Evolutionary conservation across 805 yeast species (phyloP), one percentile per base, ranked within the genome.

Genomic region (Hanseniaspora meyeri): DNA sequence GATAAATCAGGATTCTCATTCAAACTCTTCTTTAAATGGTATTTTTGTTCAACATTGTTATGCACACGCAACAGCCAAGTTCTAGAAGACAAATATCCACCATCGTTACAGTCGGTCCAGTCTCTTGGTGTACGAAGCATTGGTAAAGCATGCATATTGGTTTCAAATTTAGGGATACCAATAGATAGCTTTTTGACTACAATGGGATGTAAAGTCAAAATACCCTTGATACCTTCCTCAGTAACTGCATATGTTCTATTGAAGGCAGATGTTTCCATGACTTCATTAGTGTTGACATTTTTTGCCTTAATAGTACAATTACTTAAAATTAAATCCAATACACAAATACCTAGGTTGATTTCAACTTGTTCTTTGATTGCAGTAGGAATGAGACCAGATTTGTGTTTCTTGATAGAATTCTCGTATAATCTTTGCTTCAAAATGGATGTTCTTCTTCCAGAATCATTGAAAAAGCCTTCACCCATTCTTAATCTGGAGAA

Each of bases 71-170:
- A 79, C 42, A 93, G 71, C 4, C 76, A 70, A 17, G 80, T 75
- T 59, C 78, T 80, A 14, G 85, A 74, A 64, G 81, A 82, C 58
- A 78, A 73, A 64, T 87, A 90, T 0, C 97, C 98, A 62, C 98
- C 98, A 57, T 78, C 78, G 64, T 83, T 81, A 78, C 83, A 82
- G 11, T 80, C 71, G 0, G 81, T 77, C 98, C 98, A 93, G 5
- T 88, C 87, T 56, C 81, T 74, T n/a, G 98, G 98, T 60, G 81
- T 79, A 9, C 86, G 84, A 50, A 93, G 74, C 98, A 93, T 93
- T 9, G 98, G 98, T 53, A 93, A 74, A 59, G 79, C 75, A 67
- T 91, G 97, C 0, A 97, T 96, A 63, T 82, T 87, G 4, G 85
- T 80, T 0, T 85, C 75, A 51, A 83, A 83, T 27, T 76, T 74